phyloP scores from a whole-genome alignment of 805 yeast species.

The Monosporozyma solicola region DNA sequence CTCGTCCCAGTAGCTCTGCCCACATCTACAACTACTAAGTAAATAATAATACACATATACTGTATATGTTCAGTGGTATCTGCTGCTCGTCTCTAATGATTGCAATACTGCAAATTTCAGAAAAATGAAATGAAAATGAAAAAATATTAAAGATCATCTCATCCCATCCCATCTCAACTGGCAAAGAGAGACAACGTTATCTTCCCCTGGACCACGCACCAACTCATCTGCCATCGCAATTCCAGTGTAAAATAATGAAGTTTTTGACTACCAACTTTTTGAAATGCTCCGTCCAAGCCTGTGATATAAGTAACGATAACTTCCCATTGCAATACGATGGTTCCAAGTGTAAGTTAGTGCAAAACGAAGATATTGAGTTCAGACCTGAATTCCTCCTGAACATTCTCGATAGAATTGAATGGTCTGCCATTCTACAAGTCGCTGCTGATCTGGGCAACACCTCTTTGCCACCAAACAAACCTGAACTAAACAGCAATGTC shows the following conservation, averaged over 20 bases:
- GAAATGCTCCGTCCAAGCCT: slow-evolving; percentile 78
- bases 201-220: too few species aligned
- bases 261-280: slow-evolving; percentile 93
- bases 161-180: neutral
- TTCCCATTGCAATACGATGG: slow-evolving; percentile 66
- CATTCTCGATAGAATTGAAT: slow-evolving; percentile 74
- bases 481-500: slow-evolving; percentile 31
- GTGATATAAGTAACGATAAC: slow-evolving; percentile 63
- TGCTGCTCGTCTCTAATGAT: neutral
- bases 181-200: neutral
- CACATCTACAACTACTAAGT: too few species aligned
- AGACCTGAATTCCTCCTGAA: slow-evolving; percentile 71
- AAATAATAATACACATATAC: too few species aligned
- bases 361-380: slow-evolving; percentile 66
- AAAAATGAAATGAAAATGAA: neutral
- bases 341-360: slow-evolving; percentile 55
- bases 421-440: slow-evolving; percentile 75
- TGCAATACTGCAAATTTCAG: too few species aligned
- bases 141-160: neutral
- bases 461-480: slow-evolving; percentile 51
- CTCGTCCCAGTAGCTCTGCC: neutral
- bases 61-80: neutral
- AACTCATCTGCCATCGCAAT: neutral
- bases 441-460: slow-evolving; percentile 68
- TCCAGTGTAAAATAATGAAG: slow-evolving; percentile 45